Conservation (phyloP, 108 stramenopile species). For the Pelagomonas calceolata region DNA sequence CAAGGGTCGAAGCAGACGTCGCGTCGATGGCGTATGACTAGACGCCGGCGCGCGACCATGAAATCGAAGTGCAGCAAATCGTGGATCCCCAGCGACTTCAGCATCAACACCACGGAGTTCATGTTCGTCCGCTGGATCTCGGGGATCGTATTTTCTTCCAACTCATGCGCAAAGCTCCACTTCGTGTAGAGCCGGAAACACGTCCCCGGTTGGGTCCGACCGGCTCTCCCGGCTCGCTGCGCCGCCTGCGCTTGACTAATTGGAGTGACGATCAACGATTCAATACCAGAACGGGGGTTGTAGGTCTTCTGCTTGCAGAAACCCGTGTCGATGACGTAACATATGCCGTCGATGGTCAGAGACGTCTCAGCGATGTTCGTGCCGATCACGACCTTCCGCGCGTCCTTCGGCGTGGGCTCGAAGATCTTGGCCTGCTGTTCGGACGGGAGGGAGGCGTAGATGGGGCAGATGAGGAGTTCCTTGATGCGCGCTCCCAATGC, state of each 20-base stretch:
- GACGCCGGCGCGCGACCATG: too few species aligned
- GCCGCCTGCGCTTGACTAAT: conserved; percentile 90
- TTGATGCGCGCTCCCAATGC: conserved; percentile 78
- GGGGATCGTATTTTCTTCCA: conserved; percentile 87
- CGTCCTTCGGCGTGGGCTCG: conserved; percentile 80
- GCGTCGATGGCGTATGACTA: too few species aligned
- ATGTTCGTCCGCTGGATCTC: conserved; percentile 97
- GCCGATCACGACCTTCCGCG: conserved; percentile 91
- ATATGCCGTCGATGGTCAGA: conserved; percentile 95
- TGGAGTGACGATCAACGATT: conserved; percentile 90
- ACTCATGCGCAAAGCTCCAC: conserved; percentile 92
- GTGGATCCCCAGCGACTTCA: conserved; percentile 95
- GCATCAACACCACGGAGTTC: conserved; percentile 94
- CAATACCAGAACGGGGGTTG: conserved; percentile 92
- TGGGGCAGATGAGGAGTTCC: conserved; percentile 94
- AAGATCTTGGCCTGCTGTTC: conserved; percentile 99
- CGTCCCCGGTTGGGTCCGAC: conserved; percentile 94
- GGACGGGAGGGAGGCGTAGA: conserved; percentile 89
- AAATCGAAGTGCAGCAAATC: conserved; percentile 96
- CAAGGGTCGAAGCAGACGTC: too few species aligned
- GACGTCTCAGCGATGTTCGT: conserved; percentile 97
- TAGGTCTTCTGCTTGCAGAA: conserved; percentile 95
- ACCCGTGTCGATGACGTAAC: conserved; percentile 95
- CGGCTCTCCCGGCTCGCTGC: conserved; percentile 86
- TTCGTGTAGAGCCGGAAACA: conserved; percentile 98